phyloP scores from a whole-genome alignment of 2,329 filamentous ascomycete species.

The Penicillium janthinellum region DNA sequence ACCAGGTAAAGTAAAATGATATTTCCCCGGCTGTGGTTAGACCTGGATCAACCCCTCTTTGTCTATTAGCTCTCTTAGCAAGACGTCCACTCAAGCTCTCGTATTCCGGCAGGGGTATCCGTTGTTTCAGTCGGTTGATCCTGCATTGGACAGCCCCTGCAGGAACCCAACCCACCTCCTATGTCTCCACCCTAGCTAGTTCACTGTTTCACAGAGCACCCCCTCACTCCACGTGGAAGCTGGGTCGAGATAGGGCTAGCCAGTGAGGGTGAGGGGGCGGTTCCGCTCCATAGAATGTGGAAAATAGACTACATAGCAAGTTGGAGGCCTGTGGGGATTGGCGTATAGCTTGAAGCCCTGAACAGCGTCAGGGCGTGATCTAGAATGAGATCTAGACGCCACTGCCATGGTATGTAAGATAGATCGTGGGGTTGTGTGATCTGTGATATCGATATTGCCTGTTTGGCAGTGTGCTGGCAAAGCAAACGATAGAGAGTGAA shows the following conservation, averaged over 20 bases:
- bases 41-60: not conserved
- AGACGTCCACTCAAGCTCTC: constrained; percentile 6
- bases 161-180: constrained; percentile 1
- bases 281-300: not conserved
- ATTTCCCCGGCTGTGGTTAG: not conserved
- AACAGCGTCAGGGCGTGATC: not conserved
- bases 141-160: constrained; percentile 3
- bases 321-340: not conserved
- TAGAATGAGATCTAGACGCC: constrained; percentile 1
- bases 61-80: not conserved
- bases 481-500: too few species aligned
- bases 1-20: not conserved
- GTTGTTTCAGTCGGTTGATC: not conserved
- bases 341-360: not conserved
- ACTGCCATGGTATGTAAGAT: constrained; percentile 1
- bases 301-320: not conserved
- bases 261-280: not conserved
- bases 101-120: constrained; percentile 8
- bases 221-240: constrained; percentile 8
- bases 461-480: too few species aligned
- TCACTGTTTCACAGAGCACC: not conserved
- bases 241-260: not conserved
- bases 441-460: too few species aligned
- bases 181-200: constrained; percentile 6
- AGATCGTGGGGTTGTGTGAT: not conserved